A percentile compares a stretch with the other conserved stretches of the same genome.
Conservation (phyloP, 495 filamentous ascomycete genomes). For the Copromyces sp. region DNA sequence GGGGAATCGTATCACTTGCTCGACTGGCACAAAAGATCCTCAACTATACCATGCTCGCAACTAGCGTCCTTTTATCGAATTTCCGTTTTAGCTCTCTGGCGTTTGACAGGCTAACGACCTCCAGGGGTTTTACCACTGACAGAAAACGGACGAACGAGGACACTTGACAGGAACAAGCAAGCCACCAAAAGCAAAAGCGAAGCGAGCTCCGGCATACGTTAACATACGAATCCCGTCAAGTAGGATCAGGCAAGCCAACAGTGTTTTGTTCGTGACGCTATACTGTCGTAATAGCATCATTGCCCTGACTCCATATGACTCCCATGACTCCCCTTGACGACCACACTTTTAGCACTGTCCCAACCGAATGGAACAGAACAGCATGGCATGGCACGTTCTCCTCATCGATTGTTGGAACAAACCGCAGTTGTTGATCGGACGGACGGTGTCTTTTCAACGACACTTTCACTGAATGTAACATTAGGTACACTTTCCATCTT, state of each 20-base stretch:
- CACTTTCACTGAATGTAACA: background rate
- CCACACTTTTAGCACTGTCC: background rate
- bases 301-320: background rate
- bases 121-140: background rate
- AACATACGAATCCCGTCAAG: background rate
- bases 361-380: background rate
- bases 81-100: background rate
- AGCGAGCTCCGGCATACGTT: background rate
- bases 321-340: too few relatives aligned
- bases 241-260: background rate
- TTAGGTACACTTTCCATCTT: background rate
- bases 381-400: background rate
- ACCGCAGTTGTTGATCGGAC: background rate
- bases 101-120: background rate
- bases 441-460: background rate
- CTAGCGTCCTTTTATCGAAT: background rate
- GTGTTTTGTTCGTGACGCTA: background rate
- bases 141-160: background rate
- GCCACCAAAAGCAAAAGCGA: background rate
- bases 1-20: background rate
- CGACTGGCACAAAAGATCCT: background rate
- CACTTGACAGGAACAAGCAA: background rate
- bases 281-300: background rate
- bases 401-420: background rate
- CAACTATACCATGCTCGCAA: background rate